Evolutionary conservation across 352 stramenopile genomes (phyloP).

Genomic region (Phytophthora nicotianae): DNA sequence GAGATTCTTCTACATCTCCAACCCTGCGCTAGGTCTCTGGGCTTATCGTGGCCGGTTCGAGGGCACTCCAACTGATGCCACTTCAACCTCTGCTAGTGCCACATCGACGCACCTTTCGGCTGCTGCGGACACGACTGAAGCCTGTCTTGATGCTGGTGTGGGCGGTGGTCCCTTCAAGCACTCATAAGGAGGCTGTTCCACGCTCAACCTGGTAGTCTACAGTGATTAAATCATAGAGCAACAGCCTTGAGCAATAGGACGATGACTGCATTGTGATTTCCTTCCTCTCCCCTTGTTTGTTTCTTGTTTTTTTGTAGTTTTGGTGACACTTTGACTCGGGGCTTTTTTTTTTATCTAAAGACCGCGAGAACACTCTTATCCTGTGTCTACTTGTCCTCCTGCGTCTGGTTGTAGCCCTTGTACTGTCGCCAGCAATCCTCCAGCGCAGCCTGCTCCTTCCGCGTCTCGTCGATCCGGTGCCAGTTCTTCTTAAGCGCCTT

Average conservation of each 20-base stretch:
- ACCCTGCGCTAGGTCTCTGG: conserved; percentile 96
- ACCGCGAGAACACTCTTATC: conserved; percentile 11
- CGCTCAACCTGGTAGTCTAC: background rate
- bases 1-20: conserved; percentile 97
- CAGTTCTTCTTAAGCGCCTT: conserved; percentile 90
- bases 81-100: conserved; percentile 9
- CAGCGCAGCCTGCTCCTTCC: conserved; percentile 87
- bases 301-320: conserved; percentile 5
- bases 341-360: conserved; percentile 38
- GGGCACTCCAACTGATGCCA: conserved; percentile 31
- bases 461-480: conserved; percentile 84
- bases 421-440: conserved; percentile 86
- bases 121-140: conserved; percentile 48
- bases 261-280: conserved; percentile 39
- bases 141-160: conserved; percentile 72
- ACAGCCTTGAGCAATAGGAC: conserved; percentile 18
- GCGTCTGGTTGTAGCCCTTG: conserved; percentile 60
- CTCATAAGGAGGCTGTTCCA: conserved; percentile 17
- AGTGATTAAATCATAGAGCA: conserved; percentile 10
- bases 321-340: conserved; percentile 17
- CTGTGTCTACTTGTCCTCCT: conserved; percentile 33
- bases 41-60: conserved; percentile 88
- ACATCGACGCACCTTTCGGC: conserved; percentile 41
- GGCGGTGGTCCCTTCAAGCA: conserved; percentile 80
- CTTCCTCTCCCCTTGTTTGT: conserved; percentile 23